A percentile compares a stretch with the other conserved stretches of the same genome.
These are phyloP conservation scores for Amylostereum chailletii DNA, from an alignment of 1,284 basidiomycete genomes.

Conservation along the genomic window DNA sequence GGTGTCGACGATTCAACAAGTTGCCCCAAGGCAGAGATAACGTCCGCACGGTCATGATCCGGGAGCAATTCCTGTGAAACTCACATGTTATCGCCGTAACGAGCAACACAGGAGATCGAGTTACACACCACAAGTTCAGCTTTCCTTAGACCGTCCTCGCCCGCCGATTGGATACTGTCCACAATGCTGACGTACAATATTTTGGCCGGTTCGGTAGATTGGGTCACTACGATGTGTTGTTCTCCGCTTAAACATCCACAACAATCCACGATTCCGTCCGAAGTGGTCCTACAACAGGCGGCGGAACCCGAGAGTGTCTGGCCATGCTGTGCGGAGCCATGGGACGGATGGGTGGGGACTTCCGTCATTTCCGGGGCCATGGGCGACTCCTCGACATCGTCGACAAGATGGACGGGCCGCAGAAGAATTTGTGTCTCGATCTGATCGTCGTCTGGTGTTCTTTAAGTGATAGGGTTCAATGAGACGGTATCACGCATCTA, in stretches of 20 bases:
- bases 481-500: conserved; percentile 5
- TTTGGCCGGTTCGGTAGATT: conserved; percentile 26
- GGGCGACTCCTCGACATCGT: no score
- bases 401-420: no score
- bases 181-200: conserved; percentile 31
- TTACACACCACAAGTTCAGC: conserved; percentile 38
- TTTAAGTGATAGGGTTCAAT: not conserved
- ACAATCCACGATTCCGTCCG: conserved; percentile 48
- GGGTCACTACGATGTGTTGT: conserved; percentile 25
- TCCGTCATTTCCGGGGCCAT: no score
- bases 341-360: conserved; percentile 3
- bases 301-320: conserved; percentile 28
- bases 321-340: conserved; percentile 31
- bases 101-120: not conserved
- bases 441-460: conserved; percentile 60
- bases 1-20: conserved; percentile 42
- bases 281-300: conserved; percentile 42
- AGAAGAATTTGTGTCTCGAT: conserved; percentile 51
- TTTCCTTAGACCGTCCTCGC: conserved; percentile 39
- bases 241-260: conserved; percentile 42
- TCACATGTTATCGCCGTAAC: not conserved
- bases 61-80: not conserved
- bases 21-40: conserved; percentile 23
- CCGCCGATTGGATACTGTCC: conserved; percentile 30
- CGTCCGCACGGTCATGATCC: not conserved